These are phyloP conservation scores for Hansenula sp. DNA, from an alignment of 1,139 yeast genomes.

Conservation along the genomic window DNA sequence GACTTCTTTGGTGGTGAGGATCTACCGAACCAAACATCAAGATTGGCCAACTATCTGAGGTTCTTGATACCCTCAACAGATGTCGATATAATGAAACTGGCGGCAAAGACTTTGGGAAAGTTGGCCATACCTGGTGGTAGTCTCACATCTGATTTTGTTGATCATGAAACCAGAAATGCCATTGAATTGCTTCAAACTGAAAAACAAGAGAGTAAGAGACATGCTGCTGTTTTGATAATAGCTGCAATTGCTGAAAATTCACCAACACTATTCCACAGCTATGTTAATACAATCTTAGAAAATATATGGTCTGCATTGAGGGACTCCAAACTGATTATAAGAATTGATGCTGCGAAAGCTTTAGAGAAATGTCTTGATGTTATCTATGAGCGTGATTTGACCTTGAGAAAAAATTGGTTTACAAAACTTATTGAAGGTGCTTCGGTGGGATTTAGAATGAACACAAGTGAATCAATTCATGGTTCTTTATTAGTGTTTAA, in stretches of 20 bases:
- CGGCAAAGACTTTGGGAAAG: conserved; percentile 82
- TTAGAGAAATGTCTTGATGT: conserved; percentile 74
- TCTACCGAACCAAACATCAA: conserved; percentile 81
- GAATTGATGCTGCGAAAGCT: conserved; percentile 83
- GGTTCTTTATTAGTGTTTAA: conserved; percentile 82
- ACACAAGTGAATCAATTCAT: conserved; percentile 68
- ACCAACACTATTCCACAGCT: conserved; percentile 77
- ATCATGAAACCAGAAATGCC: conserved; percentile 84
- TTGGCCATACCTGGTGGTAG: conserved; percentile 88
- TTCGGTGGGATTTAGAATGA: conserved; percentile 41
- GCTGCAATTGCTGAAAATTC: conserved; percentile 83
- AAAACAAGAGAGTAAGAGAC: conserved; percentile 79
- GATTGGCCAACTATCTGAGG: conserved; percentile 84
- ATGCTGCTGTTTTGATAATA: conserved; percentile 84
- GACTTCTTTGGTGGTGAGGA: conserved; percentile 73
- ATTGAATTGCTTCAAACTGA: conserved; percentile 87
- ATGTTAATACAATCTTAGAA: conserved; percentile 73
- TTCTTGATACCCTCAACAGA: conserved; percentile 80
- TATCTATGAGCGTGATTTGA: conserved; percentile 73
- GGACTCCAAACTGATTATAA: conserved; percentile 68
- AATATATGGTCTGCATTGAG: conserved; percentile 85
- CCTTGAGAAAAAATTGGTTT: conserved; percentile 71
- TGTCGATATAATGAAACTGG: conserved; percentile 77
- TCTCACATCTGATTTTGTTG: conserved; percentile 87
- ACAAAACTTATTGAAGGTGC: conserved; percentile 63